These are phyloP conservation scores for Monilinia laxa DNA, from an alignment of 2,329 filamentous ascomycete species.

Conservation along the genomic window DNA sequence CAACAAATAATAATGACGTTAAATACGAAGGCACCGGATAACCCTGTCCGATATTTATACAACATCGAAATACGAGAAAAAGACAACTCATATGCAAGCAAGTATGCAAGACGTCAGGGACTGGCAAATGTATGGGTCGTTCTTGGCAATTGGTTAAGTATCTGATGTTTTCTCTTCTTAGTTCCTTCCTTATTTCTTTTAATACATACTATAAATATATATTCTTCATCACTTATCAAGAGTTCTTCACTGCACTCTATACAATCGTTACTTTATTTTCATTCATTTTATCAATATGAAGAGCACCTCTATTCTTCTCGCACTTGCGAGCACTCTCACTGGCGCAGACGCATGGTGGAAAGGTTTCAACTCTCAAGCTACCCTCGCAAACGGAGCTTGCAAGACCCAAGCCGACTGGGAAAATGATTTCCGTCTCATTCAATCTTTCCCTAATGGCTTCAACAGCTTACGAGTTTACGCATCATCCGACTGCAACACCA, in stretches of 20 bases:
- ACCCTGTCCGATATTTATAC: conserved; percentile 6
- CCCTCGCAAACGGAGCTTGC: conserved; percentile 56
- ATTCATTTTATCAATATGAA: conserved; percentile 29
- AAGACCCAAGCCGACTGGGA: conserved; percentile 64
- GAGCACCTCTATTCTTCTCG: conserved; percentile 34
- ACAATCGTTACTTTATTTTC: conserved; percentile 14
- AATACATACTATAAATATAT: background rate
- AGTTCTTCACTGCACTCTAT: conserved; percentile 13
- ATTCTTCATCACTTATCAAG: background rate
- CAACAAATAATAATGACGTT: conserved; percentile 11
- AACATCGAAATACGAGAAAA: conserved; percentile 15
- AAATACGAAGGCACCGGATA: conserved; percentile 3
- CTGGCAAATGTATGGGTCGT: background rate
- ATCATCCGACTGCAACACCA: conserved; percentile 52
- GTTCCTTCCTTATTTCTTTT: background rate
- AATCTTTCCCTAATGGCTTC: conserved; percentile 52
- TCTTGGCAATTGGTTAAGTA: conserved; percentile 20
- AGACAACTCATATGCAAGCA: background rate
- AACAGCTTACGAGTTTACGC: conserved; percentile 60
- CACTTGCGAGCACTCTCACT: conserved; percentile 40
- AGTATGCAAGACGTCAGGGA: conserved; percentile 4
- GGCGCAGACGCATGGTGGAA: conserved; percentile 43
- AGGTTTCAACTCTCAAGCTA: conserved; percentile 46
- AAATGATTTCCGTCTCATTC: conserved; percentile 60
- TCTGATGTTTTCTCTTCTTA: conserved; percentile 4